Evolutionary conservation across 345 rosid genomes (phyloP).

Genomic region (Gynandropsis gynandra): DNA sequence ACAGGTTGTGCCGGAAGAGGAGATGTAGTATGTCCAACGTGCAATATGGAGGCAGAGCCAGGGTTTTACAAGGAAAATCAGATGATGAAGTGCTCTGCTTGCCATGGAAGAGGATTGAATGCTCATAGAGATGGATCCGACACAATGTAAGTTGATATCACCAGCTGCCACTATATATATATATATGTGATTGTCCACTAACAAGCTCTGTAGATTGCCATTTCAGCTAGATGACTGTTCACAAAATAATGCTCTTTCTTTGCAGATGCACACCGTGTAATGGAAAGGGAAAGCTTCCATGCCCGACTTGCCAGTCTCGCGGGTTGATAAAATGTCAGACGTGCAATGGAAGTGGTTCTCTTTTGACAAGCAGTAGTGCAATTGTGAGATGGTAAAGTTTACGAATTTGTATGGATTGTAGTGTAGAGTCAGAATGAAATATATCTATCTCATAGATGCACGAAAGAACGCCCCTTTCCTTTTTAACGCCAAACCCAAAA

Average conservation of each 20-base stretch:
- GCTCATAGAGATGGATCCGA: constrained; percentile 96
- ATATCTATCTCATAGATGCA: too few relatives aligned
- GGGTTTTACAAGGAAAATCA: constrained; percentile 74
- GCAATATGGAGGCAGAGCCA: constrained; percentile 74
- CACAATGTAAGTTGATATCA: constrained; percentile 48
- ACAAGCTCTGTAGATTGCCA: not conserved
- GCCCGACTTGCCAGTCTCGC: constrained; percentile 73
- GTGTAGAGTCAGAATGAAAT: not conserved
- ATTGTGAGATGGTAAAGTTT: constrained; percentile 59
- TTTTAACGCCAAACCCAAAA: too few relatives aligned
- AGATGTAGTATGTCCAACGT: constrained; percentile 47
- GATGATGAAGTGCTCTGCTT: constrained; percentile 52
- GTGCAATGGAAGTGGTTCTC: constrained; percentile 61
- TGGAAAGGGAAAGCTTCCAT: constrained; percentile 82
- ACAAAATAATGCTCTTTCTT: constrained; percentile 5
- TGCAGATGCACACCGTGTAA: constrained; percentile 59
- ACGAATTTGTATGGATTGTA: not conserved
- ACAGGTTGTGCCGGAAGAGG: constrained; percentile 81
- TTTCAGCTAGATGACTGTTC: not conserved
- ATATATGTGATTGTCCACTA: too few relatives aligned
- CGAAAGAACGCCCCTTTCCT: too few relatives aligned
- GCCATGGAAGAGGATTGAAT: constrained; percentile 86
- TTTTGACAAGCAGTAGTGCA: constrained; percentile 53
- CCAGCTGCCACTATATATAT: too few relatives aligned
- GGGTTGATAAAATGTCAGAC: constrained; percentile 69